Conservation (phyloP, 192 early-diverging fungal species). For the Gamsiella multidivaricata region DNA sequence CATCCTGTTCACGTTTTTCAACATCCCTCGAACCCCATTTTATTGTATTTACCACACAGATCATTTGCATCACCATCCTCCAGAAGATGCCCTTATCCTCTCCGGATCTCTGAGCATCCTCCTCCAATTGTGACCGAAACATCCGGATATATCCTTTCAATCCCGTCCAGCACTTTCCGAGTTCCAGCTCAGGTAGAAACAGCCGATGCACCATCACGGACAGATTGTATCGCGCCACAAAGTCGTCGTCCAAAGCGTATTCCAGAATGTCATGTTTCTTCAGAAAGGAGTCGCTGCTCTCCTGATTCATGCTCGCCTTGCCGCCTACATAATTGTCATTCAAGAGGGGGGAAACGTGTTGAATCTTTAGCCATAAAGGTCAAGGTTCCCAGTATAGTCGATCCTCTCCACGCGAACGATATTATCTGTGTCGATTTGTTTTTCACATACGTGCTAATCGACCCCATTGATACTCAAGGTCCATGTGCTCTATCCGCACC, state of each 20-base stretch:
- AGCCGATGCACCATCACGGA: conserved; percentile 10
- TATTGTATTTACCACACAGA: conserved; percentile 21
- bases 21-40: no score
- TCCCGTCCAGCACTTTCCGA: not conserved
- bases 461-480: conserved; percentile 27
- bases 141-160: conserved; percentile 2
- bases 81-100: conserved; percentile 4
- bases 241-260: conserved; percentile 9
- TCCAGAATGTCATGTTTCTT: conserved; percentile 28
- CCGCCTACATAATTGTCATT: conserved; percentile 25
- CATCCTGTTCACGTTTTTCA: not conserved
- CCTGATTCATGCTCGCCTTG: not conserved
- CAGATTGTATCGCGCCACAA: conserved; percentile 17
- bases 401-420: no score
- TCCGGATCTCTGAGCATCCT: not conserved
- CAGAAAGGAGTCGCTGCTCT: conserved; percentile 1
- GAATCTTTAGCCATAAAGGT: no score
- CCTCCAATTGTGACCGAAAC: conserved; percentile 12
- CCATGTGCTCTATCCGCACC: conserved; percentile 10
- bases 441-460: conserved; percentile 6
- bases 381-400: no score
- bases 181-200: conserved; percentile 15
- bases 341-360: no score
- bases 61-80: conserved; percentile 13
- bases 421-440: not conserved